Base-by-base conservation (phyloP, 768 basidiomycete species). In the Chalciporus sphaerocephalus region DNA sequence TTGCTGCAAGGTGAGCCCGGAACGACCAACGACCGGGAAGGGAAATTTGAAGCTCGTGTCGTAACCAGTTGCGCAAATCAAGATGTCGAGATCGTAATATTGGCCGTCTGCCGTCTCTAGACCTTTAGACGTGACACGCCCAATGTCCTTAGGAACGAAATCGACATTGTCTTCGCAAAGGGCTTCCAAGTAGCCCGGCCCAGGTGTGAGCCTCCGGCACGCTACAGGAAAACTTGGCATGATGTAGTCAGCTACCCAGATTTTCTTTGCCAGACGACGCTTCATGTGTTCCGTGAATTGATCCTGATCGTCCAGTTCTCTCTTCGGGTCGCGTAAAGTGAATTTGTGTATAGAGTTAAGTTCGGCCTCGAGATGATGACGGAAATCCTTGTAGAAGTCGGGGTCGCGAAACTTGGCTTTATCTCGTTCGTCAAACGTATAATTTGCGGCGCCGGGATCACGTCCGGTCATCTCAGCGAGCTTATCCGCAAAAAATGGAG, bases 111-210 rank as follows among this genome's bases (percentile, higher is more conserved):
- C 66, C 0, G 74, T 76, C 55, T 80, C 75, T 17, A 85, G 76
- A 2, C 84, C 83, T 2, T 59, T 74, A 13, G 71, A 66, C 1
- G 76, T 78, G 46, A 84, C 60, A 4, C 69, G 67, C 50, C 23
- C 35, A 71, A 85, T 85, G 7, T 62, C 59, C 16, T 69, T 66
- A 2, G 78, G 64, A 23, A 77, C 61, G 53, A 81, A 81, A 39
- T 79, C 74, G 36, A 79, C 83, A 55, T 85, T 84, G 50, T 79
- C 76, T 62, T 76, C 71, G 47, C 76, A 79, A 2, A 85, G 63
- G 0, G 83, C 79, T 52, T 85, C 81, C 24, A 85, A 70, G 56
- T 82, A 86, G 6, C 83, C 82, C 9, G 80, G 80, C 0, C 81
- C 83, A 2, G 82, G 80, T 0, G 84, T 86, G 38, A 84, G 61